A percentile compares a stretch with the other conserved stretches of the same genome.
These are phyloP conservation scores for Glonium stellatum DNA, from an alignment of 495 filamentous ascomycete species.

Conservation along the genomic window DNA sequence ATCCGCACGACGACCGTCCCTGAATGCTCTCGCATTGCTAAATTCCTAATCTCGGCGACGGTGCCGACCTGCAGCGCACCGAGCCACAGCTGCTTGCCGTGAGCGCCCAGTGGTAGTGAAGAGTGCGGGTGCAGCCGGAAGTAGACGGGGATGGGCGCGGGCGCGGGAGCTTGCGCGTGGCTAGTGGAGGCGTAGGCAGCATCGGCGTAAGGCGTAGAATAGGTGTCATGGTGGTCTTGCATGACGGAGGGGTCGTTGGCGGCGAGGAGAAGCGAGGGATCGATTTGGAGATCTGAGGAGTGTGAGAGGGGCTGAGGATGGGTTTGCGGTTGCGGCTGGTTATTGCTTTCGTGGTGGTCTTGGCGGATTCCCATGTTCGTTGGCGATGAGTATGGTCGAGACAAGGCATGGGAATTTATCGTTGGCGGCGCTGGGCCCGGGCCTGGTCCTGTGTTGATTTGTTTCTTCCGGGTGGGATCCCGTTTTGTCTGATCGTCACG, in stretches of 20 bases:
- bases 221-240: slow-evolving; percentile 10
- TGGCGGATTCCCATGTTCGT: not conserved
- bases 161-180: slow-evolving; percentile 20
- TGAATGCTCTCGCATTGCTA: slow-evolving; percentile 51
- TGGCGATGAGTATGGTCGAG: not conserved
- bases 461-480: slow-evolving; percentile 49
- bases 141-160: slow-evolving; percentile 49
- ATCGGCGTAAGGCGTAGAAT: not conserved
- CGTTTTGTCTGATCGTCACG: slow-evolving; percentile 58
- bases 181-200: slow-evolving; percentile 33
- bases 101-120: slow-evolving; percentile 36
- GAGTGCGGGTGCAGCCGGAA: slow-evolving; percentile 57
- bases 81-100: slow-evolving; percentile 52
- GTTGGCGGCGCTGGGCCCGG: slow-evolving; percentile 31
- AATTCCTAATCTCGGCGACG: slow-evolving; percentile 48
- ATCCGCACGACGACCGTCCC: slow-evolving; percentile 50
- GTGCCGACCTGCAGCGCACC: slow-evolving; percentile 50
- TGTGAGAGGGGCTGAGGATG: not conserved
- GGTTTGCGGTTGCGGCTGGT: not conserved
- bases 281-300: slow-evolving; percentile 53
- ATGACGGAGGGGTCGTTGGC: slow-evolving; percentile 46
- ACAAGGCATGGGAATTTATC: slow-evolving; percentile 2
- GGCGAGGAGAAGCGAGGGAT: slow-evolving; percentile 48
- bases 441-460: slow-evolving; percentile 23
- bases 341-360: not conserved